Evolutionary conservation across 306 rosid genomes (phyloP).

Genomic region (Cicer bijugum): DNA sequence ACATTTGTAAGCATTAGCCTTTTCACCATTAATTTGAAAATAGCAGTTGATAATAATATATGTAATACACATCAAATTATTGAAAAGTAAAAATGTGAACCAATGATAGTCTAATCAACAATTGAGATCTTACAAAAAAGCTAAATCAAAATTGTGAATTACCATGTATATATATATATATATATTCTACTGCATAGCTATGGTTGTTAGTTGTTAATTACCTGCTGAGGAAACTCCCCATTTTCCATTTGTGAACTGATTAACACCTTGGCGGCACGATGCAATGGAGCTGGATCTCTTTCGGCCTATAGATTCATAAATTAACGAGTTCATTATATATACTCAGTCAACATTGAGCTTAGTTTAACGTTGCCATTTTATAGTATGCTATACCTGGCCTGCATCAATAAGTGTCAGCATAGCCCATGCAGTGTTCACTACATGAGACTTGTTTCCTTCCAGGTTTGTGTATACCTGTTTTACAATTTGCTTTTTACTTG

Average conservation of each 20-base stretch:
- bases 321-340: not conserved
- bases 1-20: no score
- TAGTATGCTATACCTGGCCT: constrained; percentile 55
- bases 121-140: no score
- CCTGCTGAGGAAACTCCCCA: constrained; percentile 85
- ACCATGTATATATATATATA: no score
- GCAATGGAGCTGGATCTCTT: constrained; percentile 67
- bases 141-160: no score
- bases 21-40: no score
- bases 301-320: constrained; percentile 46
- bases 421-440: constrained; percentile 78
- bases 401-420: constrained; percentile 73
- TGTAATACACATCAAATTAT: no score
- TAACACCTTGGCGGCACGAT: constrained; percentile 61
- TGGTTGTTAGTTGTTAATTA: constrained; percentile 38
- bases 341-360: not conserved
- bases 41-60: no score
- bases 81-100: no score
- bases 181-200: not conserved
- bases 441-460: constrained; percentile 58
- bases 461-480: constrained; percentile 70
- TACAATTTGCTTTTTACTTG: not conserved
- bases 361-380: not conserved
- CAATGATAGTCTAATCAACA: no score
- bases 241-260: constrained; percentile 63